Evolutionary conservation across 2,329 filamentous ascomycete species (phyloP).

Genomic region (Exophiala xenobiotica): DNA sequence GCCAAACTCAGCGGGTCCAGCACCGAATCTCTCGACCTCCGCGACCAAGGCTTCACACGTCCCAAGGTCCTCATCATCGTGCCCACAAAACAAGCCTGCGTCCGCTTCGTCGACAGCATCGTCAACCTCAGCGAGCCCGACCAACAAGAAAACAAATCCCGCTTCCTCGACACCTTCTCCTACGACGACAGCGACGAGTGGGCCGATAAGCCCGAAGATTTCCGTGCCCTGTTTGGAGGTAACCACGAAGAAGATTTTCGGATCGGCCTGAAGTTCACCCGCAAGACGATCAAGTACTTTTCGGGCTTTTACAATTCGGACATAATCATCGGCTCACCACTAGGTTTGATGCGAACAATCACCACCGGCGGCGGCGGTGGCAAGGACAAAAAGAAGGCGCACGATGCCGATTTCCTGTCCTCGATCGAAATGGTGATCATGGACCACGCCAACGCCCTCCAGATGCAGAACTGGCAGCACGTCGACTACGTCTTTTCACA

Average conservation of each 20-base stretch:
- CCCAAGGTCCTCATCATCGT: conserved; percentile 90
- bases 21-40: conserved; percentile 65
- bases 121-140: conserved; percentile 74
- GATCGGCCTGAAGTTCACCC: conserved; percentile 91
- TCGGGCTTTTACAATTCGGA: conserved; percentile 95
- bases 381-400: conserved; percentile 55
- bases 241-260: conserved; percentile 98
- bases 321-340: conserved; percentile 85
- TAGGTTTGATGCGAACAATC: conserved; percentile 87
- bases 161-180: conserved; percentile 82
- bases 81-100: conserved; percentile 83
- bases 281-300: conserved; percentile 94
- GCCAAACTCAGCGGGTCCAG: conserved; percentile 68
- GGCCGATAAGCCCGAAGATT: conserved; percentile 78
- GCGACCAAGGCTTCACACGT: conserved; percentile 92
- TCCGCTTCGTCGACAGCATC: conserved; percentile 74
- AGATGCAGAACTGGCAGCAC: conserved; percentile 99
- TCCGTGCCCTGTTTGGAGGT: conserved; percentile 82
- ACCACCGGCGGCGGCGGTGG: conserved; percentile 55
- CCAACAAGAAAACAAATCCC: conserved; percentile 91
- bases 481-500: conserved; percentile 88
- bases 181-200: conserved; percentile 65
- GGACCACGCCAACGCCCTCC: conserved; percentile 86
- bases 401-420: conserved; percentile 82
- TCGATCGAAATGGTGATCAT: conserved; percentile 89